phyloP scores from a whole-genome alignment of 805 yeast species.

The Myxozyma vanderwaltii region DNA sequence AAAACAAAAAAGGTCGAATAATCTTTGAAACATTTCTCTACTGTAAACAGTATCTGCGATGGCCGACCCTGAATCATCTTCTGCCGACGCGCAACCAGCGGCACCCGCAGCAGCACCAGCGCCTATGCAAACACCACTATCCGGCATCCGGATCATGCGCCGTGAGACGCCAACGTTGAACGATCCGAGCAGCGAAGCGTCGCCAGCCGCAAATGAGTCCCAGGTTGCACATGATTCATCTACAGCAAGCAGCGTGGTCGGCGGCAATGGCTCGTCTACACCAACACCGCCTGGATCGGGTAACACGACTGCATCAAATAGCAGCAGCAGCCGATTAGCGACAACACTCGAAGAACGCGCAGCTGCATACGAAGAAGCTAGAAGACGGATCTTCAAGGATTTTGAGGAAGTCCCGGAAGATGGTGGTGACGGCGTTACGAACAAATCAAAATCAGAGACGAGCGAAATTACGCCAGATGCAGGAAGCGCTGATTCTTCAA shows the following conservation, averaged over 20 bases:
- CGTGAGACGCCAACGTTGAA: slow-evolving; percentile 24
- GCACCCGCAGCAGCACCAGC: neutral
- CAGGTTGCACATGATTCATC: slow-evolving; percentile 10
- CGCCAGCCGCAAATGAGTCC: slow-evolving; percentile 18
- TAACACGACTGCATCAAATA: neutral
- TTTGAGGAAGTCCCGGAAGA: slow-evolving; percentile 24
- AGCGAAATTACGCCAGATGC: neutral
- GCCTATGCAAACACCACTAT: neutral
- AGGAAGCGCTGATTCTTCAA: neutral
- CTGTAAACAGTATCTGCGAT: neutral
- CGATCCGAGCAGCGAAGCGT: slow-evolving; percentile 23
- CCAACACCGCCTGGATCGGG: slow-evolving; percentile 55
- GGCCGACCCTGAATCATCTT: neutral
- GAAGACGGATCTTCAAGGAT: slow-evolving; percentile 46
- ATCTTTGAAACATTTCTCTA: neutral
- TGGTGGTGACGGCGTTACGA: neutral
- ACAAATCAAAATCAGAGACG: neutral
- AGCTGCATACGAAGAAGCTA: slow-evolving; percentile 46
- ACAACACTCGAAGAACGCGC: slow-evolving; percentile 45
- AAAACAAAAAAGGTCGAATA: too few relatives aligned
- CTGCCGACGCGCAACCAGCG: neutral
- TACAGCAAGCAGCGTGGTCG: neutral
- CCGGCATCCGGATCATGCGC: slow-evolving; percentile 31
- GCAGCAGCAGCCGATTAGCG: slow-evolving; percentile 44
- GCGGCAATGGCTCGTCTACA: slow-evolving; percentile 35